Evolutionary conservation across 2,329 filamentous ascomycete species (phyloP).

Genomic region (Aspergillus sergii): DNA sequence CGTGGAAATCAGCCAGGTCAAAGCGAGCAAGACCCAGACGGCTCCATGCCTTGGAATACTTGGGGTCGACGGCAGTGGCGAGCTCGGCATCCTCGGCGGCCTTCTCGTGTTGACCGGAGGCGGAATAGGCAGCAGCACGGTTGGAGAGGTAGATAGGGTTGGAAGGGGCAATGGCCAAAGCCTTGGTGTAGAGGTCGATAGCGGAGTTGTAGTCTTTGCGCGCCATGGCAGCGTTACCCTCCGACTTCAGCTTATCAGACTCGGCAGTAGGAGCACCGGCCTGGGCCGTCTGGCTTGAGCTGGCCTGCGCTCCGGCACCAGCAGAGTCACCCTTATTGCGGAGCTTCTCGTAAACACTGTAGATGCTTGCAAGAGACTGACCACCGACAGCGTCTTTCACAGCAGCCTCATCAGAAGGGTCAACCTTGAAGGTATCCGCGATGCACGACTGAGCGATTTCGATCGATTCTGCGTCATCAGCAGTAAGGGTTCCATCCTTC

Average conservation of each 20-base stretch:
- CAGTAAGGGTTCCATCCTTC: slow-evolving; percentile 81
- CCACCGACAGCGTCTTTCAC: slow-evolving; percentile 76
- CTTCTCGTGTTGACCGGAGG: slow-evolving; percentile 78
- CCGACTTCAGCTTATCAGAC: slow-evolving; percentile 84
- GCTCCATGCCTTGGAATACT: slow-evolving; percentile 97
- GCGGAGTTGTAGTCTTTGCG: slow-evolving; percentile 84
- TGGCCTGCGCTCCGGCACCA: slow-evolving; percentile 44
- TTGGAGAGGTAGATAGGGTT: slow-evolving; percentile 98
- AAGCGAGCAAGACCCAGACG: slow-evolving; percentile 88
- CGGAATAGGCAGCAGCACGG: slow-evolving; percentile 90
- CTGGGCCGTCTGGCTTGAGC: slow-evolving; percentile 40
- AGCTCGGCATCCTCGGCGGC: slow-evolving; percentile 88
- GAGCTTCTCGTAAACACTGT: slow-evolving; percentile 94
- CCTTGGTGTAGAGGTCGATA: slow-evolving; percentile 85
- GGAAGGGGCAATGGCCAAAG: slow-evolving; percentile 74
- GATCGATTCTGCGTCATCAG: slow-evolving; percentile 90
- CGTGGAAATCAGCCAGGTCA: slow-evolving; percentile 86
- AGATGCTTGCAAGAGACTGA: slow-evolving; percentile 88
- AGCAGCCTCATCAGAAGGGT: slow-evolving; percentile 74
- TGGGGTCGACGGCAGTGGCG: slow-evolving; percentile 82
- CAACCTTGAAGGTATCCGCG: slow-evolving; percentile 91
- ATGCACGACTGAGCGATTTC: slow-evolving; percentile 96
- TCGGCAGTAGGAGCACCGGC: slow-evolving; percentile 58
- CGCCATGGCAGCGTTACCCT: slow-evolving; percentile 93
- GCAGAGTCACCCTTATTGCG: slow-evolving; percentile 64